Percentiles rank a stretch among this genome's conserved stretches.
These are phyloP conservation scores for Colletotrichum agaves DNA, from an alignment of 2,329 filamentous ascomycete species.

Conservation along the genomic window DNA sequence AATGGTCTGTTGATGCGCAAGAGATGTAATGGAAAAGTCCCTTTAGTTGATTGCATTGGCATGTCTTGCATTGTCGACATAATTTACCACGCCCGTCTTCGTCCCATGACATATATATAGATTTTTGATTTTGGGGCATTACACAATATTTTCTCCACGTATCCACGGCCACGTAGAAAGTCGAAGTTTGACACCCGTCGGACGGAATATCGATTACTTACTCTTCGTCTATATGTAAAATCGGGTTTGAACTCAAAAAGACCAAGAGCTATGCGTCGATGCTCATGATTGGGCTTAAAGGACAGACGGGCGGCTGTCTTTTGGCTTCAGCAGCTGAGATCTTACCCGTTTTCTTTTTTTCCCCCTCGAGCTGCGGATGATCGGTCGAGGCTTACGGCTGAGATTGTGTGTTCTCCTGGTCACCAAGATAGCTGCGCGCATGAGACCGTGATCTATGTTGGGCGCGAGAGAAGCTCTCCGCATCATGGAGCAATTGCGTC, in stretches of 20 bases:
- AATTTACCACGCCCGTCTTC: not conserved
- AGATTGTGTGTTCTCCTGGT: not conserved
- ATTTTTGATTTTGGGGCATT: not conserved
- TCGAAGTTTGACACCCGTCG: no score
- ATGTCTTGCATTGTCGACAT: not conserved
- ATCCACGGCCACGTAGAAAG: no score
- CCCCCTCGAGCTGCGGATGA: no score
- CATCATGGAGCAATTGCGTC: not conserved
- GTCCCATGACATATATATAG: constrained; percentile 10
- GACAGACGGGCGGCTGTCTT: constrained; percentile 1
- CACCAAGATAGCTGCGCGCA: not conserved
- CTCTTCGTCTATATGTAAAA: no score
- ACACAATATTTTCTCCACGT: not conserved
- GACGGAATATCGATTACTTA: no score
- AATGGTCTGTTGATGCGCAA: no score
- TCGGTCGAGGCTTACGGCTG: constrained; percentile 4
- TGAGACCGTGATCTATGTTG: not conserved
- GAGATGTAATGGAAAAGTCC: no score
- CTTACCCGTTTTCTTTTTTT: not conserved
- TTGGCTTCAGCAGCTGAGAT: constrained; percentile 1
- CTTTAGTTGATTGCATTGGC: not conserved
- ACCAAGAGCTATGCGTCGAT: no score
- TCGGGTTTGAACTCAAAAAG: no score
- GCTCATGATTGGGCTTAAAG: no score
- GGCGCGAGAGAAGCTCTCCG: not conserved